Conservation (phyloP, 805 yeast species). For the Isabelozyma heimii region DNA sequence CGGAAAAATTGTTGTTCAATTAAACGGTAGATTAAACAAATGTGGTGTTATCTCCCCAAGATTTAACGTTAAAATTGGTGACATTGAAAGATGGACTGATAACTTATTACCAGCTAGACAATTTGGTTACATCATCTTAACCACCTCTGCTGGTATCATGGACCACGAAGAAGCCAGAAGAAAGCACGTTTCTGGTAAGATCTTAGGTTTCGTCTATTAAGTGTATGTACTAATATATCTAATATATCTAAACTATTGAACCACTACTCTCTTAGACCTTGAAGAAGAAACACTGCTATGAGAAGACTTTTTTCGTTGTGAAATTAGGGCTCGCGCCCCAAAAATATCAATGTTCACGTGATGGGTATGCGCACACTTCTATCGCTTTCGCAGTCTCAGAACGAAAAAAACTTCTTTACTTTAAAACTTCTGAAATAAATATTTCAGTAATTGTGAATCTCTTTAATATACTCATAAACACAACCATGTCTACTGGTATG, state of each 20-base stretch:
- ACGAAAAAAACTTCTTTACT: background rate
- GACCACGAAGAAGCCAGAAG: slow-evolving; percentile 99
- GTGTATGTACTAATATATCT: slow-evolving; percentile 4
- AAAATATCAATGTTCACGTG: background rate
- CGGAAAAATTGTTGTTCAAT: slow-evolving; percentile 94
- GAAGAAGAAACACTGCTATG: no score
- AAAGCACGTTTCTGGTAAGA: slow-evolving; percentile 99
- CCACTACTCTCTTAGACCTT: no score
- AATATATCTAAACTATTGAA: background rate
- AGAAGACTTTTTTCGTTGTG: no score
- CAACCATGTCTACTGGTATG: slow-evolving; percentile 37
- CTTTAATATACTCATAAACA: background rate
- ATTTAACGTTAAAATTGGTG: slow-evolving; percentile 93
- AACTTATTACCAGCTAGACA: slow-evolving; percentile 99
- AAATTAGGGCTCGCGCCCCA: background rate
- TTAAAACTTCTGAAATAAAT: background rate
- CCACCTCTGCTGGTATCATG: slow-evolving; percentile 99
- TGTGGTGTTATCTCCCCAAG: slow-evolving; percentile 99
- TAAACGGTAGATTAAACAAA: slow-evolving; percentile 98
- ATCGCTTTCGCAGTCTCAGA: background rate
- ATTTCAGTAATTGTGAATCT: background rate
- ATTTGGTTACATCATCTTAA: slow-evolving; percentile 95
- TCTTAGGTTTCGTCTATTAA: slow-evolving; percentile 96
- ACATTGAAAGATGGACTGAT: slow-evolving; percentile 98
- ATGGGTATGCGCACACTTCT: background rate